Evolutionary conservation across 306 rosid species (phyloP).

Genomic region (Notholithocarpus densiflorus): DNA sequence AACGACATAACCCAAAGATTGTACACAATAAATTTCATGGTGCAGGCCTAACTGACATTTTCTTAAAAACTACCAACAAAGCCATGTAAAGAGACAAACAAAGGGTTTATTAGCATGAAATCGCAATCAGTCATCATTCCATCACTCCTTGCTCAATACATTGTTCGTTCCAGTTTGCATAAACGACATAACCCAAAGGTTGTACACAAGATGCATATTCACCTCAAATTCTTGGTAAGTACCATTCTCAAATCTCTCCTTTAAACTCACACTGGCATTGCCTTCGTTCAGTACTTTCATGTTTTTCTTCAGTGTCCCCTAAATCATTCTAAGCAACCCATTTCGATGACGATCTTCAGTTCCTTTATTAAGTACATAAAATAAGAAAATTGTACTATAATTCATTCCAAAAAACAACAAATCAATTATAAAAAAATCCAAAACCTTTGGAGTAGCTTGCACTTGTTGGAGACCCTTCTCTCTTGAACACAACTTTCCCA

Average conservation of each 20-base stretch:
- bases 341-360: slow-evolving; percentile 32
- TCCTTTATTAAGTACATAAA: slow-evolving; percentile 39
- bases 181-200: not conserved
- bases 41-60: not conserved
- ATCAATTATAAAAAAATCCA: not conserved
- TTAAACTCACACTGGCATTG: slow-evolving; percentile 20
- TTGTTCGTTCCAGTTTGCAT: not conserved
- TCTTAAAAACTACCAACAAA: not conserved
- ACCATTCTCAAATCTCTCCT: slow-evolving; percentile 9
- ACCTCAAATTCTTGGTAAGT: slow-evolving; percentile 33
- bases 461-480: slow-evolving; percentile 39
- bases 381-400: slow-evolving; percentile 16
- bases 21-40: not conserved
- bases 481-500: slow-evolving; percentile 73
- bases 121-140: not conserved
- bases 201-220: not conserved
- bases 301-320: slow-evolving; percentile 26
- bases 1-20: not conserved
- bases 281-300: slow-evolving; percentile 49
- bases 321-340: slow-evolving; percentile 49
- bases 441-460: slow-evolving; percentile 49
- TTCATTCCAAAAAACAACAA: not conserved
- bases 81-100: not conserved
- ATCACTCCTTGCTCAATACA: not conserved
- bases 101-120: not conserved